Evolutionary conservation across 768 basidiomycete species (phyloP).

Genomic region (Collybiopsis confluens): DNA sequence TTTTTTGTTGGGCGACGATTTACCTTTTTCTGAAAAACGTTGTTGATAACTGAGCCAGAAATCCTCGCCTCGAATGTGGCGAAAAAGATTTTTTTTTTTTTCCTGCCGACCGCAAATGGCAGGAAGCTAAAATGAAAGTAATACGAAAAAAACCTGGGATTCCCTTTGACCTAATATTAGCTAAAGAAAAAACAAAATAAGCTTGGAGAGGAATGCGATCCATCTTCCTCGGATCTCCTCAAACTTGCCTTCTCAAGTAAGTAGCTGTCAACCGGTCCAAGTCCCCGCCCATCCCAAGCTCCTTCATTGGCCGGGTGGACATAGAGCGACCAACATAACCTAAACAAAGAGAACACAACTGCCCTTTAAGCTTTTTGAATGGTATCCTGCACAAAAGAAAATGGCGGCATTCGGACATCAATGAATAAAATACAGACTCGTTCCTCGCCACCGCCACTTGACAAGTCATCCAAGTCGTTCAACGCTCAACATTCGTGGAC

Average conservation of each 20-base stretch:
- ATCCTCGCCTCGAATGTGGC: too few species aligned
- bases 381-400: background rate
- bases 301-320: background rate
- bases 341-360: background rate
- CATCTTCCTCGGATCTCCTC: slow-evolving; percentile 6
- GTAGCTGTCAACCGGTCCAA: too few species aligned
- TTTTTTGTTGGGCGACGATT: too few species aligned
- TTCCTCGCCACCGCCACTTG: background rate
- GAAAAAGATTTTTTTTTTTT: too few species aligned
- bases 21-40: too few species aligned
- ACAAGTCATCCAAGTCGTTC: too few species aligned
- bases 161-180: background rate
- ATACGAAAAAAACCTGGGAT: slow-evolving; percentile 4
- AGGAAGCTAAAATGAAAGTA: background rate
- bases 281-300: background rate
- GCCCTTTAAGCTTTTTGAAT: background rate
- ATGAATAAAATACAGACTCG: background rate
- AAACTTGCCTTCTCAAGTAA: background rate
- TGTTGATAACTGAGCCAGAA: too few species aligned
- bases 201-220: too few species aligned
- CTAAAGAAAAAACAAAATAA: background rate
- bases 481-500: too few species aligned
- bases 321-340: background rate
- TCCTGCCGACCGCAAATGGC: background rate
- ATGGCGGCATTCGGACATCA: slow-evolving; percentile 1